phyloP scores from a whole-genome alignment of 306 rosid genomes.

The Quercus agrifolia region DNA sequence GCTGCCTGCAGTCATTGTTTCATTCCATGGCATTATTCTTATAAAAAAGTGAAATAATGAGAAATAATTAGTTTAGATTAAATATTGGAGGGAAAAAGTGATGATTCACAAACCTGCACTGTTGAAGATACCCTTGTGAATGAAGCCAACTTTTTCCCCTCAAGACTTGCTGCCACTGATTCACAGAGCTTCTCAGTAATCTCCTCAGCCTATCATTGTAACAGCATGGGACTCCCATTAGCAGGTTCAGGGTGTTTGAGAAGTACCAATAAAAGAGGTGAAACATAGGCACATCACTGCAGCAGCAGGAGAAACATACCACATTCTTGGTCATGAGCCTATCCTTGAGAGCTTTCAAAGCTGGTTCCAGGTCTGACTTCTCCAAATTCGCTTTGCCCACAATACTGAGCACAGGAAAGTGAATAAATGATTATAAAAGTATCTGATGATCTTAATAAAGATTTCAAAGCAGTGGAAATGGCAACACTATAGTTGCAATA shows the following conservation, averaged over 20 bases:
- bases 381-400: conserved; percentile 97
- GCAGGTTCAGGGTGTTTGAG: conserved; percentile 5
- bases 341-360: conserved; percentile 92
- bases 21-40: conserved; percentile 10
- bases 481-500: background rate
- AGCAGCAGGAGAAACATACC: conserved; percentile 48
- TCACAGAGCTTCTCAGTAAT: conserved; percentile 98
- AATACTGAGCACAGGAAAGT: conserved; percentile 54
- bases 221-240: conserved; percentile 22
- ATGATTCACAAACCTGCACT: conserved; percentile 62
- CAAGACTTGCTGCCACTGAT: conserved; percentile 97
- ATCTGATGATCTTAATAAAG: background rate
- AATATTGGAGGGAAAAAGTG: conserved; percentile 4
- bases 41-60: background rate
- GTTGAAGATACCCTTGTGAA: conserved; percentile 97
- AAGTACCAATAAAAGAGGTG: background rate
- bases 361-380: conserved; percentile 92
- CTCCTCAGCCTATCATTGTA: conserved; percentile 77
- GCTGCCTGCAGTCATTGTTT: conserved; percentile 56
- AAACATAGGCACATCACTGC: conserved; percentile 4
- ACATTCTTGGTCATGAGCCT: conserved; percentile 99
- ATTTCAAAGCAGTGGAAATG: background rate
- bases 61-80: background rate
- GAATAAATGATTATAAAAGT: background rate
- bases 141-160: conserved; percentile 89